Percentiles rank a stretch among this genome's conserved stretches.
Evolutionary conservation across 1,284 basidiomycete genomes (phyloP).

Genomic region (Fomitiporia mediterranea): DNA sequence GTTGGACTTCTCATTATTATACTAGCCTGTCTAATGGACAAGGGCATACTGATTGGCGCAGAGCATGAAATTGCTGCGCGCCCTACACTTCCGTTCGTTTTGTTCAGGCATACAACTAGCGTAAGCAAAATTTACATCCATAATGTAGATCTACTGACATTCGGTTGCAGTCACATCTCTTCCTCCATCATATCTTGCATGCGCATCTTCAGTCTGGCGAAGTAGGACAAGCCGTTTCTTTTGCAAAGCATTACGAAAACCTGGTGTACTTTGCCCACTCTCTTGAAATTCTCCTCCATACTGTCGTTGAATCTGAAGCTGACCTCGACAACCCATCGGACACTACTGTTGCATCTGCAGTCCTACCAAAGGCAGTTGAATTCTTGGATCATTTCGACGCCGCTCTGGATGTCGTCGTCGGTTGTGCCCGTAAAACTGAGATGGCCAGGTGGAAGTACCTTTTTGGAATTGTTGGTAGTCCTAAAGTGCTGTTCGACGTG

Average conservation of each 20-base stretch:
- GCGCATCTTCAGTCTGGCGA: conserved; percentile 76
- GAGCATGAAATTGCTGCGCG: conserved; percentile 83
- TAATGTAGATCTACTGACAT: not conserved
- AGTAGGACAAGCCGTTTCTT: conserved; percentile 74
- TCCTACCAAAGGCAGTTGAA: conserved; percentile 72
- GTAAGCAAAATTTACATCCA: conserved; percentile 42
- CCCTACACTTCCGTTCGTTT: conserved; percentile 80
- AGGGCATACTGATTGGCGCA: conserved; percentile 96
- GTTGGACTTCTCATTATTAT: not conserved
- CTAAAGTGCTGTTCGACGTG: conserved; percentile 88
- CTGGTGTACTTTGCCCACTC: conserved; percentile 94
- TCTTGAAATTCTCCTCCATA: conserved; percentile 91
- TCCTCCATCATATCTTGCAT: conserved; percentile 88
- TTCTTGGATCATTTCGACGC: conserved; percentile 95
- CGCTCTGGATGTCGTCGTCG: conserved; percentile 89
- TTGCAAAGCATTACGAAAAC: conserved; percentile 83
- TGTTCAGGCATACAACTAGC: conserved; percentile 89
- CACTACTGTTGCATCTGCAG: conserved; percentile 29
- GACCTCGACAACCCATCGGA: conserved; percentile 24
- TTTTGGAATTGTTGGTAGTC: conserved; percentile 88
- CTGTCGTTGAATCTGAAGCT: conserved; percentile 89
- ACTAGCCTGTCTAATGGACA: conserved; percentile 74
- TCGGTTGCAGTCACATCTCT: conserved; percentile 75
- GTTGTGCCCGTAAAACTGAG: conserved; percentile 96
- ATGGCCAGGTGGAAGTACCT: conserved; percentile 86